Evolutionary conservation across 2,329 filamentous ascomycete genomes (phyloP).

Genomic region (Cladosporium phlei): DNA sequence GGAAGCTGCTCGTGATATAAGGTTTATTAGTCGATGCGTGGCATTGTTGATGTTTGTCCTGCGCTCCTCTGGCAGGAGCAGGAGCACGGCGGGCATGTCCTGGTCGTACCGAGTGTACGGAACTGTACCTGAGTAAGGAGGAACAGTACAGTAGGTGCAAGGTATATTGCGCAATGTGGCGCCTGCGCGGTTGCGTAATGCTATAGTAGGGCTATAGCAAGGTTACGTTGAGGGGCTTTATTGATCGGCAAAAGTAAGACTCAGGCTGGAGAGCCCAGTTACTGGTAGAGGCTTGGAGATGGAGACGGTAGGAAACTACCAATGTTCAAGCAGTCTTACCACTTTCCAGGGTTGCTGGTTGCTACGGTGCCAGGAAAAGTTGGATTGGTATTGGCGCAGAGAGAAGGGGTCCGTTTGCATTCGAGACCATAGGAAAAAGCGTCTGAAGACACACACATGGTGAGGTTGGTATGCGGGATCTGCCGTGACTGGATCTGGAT

Average conservation of each 20-base stretch:
- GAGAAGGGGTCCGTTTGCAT: background rate
- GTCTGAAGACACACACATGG: background rate
- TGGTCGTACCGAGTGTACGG: background rate
- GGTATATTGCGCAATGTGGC: background rate
- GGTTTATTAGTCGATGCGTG: background rate
- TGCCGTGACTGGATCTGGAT: constrained; percentile 3
- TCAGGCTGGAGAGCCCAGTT: constrained; percentile 1
- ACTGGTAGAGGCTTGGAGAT: too few species aligned
- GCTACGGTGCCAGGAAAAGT: constrained; percentile 9
- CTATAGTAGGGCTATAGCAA: constrained; percentile 8
- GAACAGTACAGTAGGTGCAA: background rate
- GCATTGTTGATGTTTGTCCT: background rate
- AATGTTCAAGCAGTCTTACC: background rate
- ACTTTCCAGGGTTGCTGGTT: background rate
- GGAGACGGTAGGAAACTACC: too few species aligned
- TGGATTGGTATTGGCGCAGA: background rate
- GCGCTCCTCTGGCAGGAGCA: background rate
- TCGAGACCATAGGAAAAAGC: background rate
- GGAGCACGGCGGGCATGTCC: constrained; percentile 7
- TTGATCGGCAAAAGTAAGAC: constrained; percentile 10
- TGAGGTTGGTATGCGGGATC: constrained; percentile 6
- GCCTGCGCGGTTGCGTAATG: constrained; percentile 3
- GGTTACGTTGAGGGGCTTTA: constrained; percentile 12
- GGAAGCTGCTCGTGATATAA: background rate
- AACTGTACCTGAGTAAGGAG: constrained; percentile 4